Conservation (phyloP, 805 yeast species). For the Diddensiella caesifluorescens region DNA sequence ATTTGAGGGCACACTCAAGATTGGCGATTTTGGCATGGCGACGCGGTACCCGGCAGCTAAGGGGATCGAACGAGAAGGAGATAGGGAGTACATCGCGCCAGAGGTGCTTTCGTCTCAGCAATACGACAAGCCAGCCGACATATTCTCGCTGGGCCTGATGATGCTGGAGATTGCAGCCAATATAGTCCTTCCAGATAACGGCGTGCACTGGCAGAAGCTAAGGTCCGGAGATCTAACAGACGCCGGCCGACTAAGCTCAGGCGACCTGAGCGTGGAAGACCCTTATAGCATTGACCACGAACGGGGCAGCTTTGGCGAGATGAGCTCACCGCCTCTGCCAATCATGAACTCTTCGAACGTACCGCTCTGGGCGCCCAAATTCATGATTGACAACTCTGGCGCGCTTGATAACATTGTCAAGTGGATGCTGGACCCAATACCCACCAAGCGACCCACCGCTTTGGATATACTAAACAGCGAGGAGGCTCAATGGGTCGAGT, state of each 20-base stretch:
- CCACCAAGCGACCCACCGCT: slow-evolving; percentile 76
- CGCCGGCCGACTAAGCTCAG: slow-evolving; percentile 74
- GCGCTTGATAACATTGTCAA: slow-evolving; percentile 74
- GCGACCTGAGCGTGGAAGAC: slow-evolving; percentile 43
- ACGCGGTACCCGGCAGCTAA: slow-evolving; percentile 59
- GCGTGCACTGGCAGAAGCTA: slow-evolving; percentile 92
- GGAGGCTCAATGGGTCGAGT: slow-evolving; percentile 75
- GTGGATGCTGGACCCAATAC: slow-evolving; percentile 86
- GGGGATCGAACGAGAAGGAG: slow-evolving; percentile 89
- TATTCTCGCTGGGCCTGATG: slow-evolving; percentile 88
- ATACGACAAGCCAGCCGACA: slow-evolving; percentile 89
- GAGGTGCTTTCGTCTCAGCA: slow-evolving; percentile 78
- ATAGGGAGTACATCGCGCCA: slow-evolving; percentile 95
- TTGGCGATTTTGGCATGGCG: slow-evolving; percentile 97
- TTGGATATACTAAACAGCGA: slow-evolving; percentile 58
- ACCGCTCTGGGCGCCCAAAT: slow-evolving; percentile 84
- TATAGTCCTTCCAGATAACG: slow-evolving; percentile 90
- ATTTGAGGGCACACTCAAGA: slow-evolving; percentile 88
- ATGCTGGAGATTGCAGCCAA: slow-evolving; percentile 96
- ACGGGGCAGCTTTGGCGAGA: too few relatives aligned
- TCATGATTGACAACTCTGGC: slow-evolving; percentile 65
- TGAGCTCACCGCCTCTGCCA: slow-evolving; percentile 3
- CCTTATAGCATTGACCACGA: slow-evolving; percentile 3
- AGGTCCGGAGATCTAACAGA: slow-evolving; percentile 94
- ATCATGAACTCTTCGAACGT: neutral